Evolutionary conservation across 345 rosid species (phyloP).

Genomic region (Gossypium stocksii): DNA sequence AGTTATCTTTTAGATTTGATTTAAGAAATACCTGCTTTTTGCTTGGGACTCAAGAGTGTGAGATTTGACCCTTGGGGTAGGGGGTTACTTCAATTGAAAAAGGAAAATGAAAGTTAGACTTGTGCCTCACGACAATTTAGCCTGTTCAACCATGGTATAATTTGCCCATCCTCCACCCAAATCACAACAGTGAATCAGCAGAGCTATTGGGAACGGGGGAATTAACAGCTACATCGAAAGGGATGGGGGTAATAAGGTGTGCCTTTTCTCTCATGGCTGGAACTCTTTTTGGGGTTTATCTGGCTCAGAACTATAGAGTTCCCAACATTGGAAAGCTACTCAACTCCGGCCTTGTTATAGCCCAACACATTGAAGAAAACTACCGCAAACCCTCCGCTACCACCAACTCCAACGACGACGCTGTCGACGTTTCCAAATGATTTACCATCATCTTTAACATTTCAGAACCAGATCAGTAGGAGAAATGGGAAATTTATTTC

Average conservation of each 20-base stretch:
- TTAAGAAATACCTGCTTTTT: not conserved
- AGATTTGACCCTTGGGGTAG: not conserved
- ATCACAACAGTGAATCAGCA: no score
- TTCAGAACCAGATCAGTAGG: not conserved
- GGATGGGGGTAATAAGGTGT: constrained; percentile 35
- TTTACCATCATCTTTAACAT: not conserved
- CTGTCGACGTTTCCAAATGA: not conserved
- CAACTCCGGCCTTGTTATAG: constrained; percentile 21
- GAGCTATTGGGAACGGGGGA: no score
- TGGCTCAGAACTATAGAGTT: constrained; percentile 35
- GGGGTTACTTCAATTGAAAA: not conserved
- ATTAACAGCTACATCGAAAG: no score
- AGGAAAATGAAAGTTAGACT: not conserved
- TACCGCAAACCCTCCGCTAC: constrained; percentile 24
- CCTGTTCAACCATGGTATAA: not conserved
- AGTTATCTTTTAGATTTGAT: not conserved
- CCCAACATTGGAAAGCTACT: constrained; percentile 25
- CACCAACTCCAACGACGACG: not conserved
- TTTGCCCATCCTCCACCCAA: no score
- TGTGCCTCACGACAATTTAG: not conserved
- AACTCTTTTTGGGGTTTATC: constrained; percentile 34
- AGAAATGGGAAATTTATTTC: not conserved
- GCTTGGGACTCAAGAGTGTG: not conserved
- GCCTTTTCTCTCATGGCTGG: constrained; percentile 34
- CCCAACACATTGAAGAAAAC: constrained; percentile 28